These are phyloP conservation scores for Zychaea mexicana DNA, from an alignment of 371 early-diverging fungal species.

Conservation along the genomic window DNA sequence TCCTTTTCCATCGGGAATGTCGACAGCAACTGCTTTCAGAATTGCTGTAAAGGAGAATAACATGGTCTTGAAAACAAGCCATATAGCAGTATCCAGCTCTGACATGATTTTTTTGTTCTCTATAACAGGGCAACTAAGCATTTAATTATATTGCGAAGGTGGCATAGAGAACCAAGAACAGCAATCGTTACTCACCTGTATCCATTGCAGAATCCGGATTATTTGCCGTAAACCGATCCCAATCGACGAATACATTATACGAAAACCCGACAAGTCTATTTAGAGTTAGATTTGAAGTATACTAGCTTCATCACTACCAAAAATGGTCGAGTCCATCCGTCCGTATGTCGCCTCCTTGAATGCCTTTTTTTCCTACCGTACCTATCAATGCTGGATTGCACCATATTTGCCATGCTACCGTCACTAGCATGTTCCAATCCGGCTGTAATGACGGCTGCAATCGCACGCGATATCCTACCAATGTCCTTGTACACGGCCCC, in stretches of 20 bases:
- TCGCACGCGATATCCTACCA: slow-evolving; percentile 45
- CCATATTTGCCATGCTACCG: neutral
- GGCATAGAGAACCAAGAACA: neutral
- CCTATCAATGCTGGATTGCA: slow-evolving; percentile 20
- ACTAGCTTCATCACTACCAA: no score
- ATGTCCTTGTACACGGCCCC: slow-evolving; percentile 44
- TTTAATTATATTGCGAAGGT: neutral
- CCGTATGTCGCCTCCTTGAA: neutral
- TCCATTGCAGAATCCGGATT: slow-evolving; percentile 16
- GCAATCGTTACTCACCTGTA: slow-evolving; percentile 8
- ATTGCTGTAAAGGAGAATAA: slow-evolving; percentile 47
- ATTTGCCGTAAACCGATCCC: slow-evolving; percentile 34
- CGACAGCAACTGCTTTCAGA: slow-evolving; percentile 40
- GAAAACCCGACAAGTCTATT: slow-evolving; percentile 38
- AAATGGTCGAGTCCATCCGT: no score
- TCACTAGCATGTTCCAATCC: slow-evolving; percentile 12
- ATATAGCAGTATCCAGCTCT: slow-evolving; percentile 21
- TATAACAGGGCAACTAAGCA: neutral
- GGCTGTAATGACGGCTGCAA: slow-evolving; percentile 27
- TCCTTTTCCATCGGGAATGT: slow-evolving; percentile 37
- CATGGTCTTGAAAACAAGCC: slow-evolving; percentile 46
- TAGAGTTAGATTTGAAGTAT: neutral
- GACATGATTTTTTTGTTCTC: slow-evolving; percentile 7
- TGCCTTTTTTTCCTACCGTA: slow-evolving; percentile 7
- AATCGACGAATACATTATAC: slow-evolving; percentile 37